Conservation (phyloP, 2,329 filamentous ascomycete species). For the Aspergillus neotritici region DNA sequence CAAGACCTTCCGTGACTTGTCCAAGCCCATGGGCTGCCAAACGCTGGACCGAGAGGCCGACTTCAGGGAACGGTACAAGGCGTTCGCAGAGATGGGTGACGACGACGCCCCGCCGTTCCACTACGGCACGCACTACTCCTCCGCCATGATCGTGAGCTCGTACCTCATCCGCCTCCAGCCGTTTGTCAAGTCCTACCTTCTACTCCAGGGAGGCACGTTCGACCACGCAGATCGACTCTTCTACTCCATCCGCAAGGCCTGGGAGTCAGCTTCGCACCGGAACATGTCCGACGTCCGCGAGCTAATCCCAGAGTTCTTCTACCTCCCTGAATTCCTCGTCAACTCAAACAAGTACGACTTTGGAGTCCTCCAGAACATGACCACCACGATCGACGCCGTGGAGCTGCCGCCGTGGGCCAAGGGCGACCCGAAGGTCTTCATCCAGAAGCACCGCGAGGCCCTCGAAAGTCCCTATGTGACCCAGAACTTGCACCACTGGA, state of each 20-base stretch:
- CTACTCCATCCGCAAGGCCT: constrained; percentile 84
- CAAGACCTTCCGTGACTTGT: constrained; percentile 79
- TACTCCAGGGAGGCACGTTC: constrained; percentile 92
- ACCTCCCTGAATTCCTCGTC: constrained; percentile 86
- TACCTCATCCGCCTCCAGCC: constrained; percentile 93
- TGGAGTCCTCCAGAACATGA: constrained; percentile 74
- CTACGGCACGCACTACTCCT: constrained; percentile 97
- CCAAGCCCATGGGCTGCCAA: constrained; percentile 95
- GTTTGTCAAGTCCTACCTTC: constrained; percentile 90
- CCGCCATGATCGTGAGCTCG: constrained; percentile 96
- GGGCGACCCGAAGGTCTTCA: constrained; percentile 90
- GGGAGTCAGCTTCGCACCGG: constrained; percentile 80
- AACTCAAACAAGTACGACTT: constrained; percentile 96
- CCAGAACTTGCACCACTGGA: constrained; percentile 85
- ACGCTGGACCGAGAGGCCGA: constrained; percentile 67
- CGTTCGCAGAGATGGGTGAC: constrained; percentile 86
- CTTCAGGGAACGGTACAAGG: constrained; percentile 77
- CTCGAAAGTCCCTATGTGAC: constrained; percentile 91
- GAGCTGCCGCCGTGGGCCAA: constrained; percentile 94
- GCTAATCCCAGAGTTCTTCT: constrained; percentile 95
- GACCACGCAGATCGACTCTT: constrained; percentile 95
- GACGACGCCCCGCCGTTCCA: constrained; percentile 73
- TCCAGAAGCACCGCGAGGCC: constrained; percentile 91
- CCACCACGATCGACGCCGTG: constrained; percentile 75
- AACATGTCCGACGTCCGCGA: constrained; percentile 95